A percentile compares a stretch with the other conserved stretches of the same genome.
These are phyloP conservation scores for Kwoniella shivajii DNA, from an alignment of 1,284 basidiomycete species.

Conservation along the genomic window DNA sequence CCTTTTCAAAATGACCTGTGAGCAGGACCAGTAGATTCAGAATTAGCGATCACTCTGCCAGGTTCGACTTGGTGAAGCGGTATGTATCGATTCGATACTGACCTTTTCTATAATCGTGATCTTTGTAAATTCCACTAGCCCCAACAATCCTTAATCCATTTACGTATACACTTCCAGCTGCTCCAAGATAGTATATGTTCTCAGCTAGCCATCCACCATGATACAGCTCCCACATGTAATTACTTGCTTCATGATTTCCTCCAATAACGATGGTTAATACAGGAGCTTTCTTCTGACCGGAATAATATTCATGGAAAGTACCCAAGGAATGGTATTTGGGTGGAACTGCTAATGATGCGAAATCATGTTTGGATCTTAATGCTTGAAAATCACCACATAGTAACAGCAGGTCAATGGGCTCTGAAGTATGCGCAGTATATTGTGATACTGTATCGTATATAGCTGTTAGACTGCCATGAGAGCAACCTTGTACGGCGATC, in stretches of 20 bases:
- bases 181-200: constrained; percentile 95
- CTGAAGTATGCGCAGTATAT: constrained; percentile 65
- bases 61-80: too few relatives aligned
- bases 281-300: constrained; percentile 76
- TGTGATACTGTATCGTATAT: constrained; percentile 78
- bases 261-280: constrained; percentile 92
- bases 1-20: constrained; percentile 59
- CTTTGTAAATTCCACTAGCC: constrained; percentile 90
- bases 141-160: constrained; percentile 86
- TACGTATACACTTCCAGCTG: constrained; percentile 84
- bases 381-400: constrained; percentile 95
- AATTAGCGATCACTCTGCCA: too few relatives aligned
- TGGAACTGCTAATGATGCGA: constrained; percentile 88
- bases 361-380: constrained; percentile 79
- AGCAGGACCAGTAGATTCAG: constrained; percentile 28
- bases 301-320: constrained; percentile 89
- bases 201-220: constrained; percentile 95
- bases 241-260: constrained; percentile 97
- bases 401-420: constrained; percentile 79
- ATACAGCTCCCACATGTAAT: constrained; percentile 97
- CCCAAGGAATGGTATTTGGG: constrained; percentile 83
- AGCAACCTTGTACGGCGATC: constrained; percentile 94
- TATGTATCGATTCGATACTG: constrained; percentile 40
- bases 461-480: constrained; percentile 82
- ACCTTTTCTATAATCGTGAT: constrained; percentile 76